A percentile compares a stretch with the other conserved stretches of the same genome.
Conservation (phyloP, 2,329 filamentous ascomycete species). For the Lecanoromycetidae sp. region DNA sequence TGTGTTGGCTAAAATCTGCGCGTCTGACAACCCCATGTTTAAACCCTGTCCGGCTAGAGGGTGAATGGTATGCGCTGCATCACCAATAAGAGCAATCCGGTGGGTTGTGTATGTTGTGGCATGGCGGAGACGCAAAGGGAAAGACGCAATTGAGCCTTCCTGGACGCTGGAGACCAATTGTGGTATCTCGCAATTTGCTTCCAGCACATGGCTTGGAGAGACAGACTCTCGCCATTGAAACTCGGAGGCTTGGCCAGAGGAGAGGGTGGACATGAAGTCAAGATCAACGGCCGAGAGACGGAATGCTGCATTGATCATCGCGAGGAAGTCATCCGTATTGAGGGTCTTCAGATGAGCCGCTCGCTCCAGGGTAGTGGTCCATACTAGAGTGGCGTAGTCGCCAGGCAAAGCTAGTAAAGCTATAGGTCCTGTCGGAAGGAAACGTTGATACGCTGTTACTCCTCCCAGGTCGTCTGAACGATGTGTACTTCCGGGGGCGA, state of each 20-base stretch:
- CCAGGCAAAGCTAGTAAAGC: constrained; percentile 84
- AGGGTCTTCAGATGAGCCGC: constrained; percentile 71
- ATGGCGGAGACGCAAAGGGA: constrained; percentile 82
- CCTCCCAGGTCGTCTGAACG: constrained; percentile 28
- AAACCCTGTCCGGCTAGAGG: constrained; percentile 89
- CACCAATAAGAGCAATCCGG: constrained; percentile 81
- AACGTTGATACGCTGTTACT: constrained; percentile 86
- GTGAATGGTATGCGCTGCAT: constrained; percentile 90
- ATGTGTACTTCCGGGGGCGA: constrained; percentile 42
- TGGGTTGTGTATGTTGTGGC: constrained; percentile 88
- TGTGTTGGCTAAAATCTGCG: constrained; percentile 61
- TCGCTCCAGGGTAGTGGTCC: constrained; percentile 77
- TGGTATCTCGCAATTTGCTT: constrained; percentile 32
- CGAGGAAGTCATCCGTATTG: constrained; percentile 58
- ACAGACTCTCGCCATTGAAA: constrained; percentile 71
- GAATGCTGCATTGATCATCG: constrained; percentile 90
- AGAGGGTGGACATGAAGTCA: constrained; percentile 61
- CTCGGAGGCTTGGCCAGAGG: constrained; percentile 52
- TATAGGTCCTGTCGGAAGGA: constrained; percentile 82
- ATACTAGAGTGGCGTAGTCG: constrained; percentile 73
- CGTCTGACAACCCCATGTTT: constrained; percentile 85
- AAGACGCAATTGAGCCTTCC: constrained; percentile 68
- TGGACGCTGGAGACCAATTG: constrained; percentile 60
- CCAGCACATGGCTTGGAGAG: constrained; percentile 37
- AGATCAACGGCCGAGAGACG: constrained; percentile 68